phyloP scores from a whole-genome alignment of 2,329 filamentous ascomycete species.

The Ciborinia camelliae region DNA sequence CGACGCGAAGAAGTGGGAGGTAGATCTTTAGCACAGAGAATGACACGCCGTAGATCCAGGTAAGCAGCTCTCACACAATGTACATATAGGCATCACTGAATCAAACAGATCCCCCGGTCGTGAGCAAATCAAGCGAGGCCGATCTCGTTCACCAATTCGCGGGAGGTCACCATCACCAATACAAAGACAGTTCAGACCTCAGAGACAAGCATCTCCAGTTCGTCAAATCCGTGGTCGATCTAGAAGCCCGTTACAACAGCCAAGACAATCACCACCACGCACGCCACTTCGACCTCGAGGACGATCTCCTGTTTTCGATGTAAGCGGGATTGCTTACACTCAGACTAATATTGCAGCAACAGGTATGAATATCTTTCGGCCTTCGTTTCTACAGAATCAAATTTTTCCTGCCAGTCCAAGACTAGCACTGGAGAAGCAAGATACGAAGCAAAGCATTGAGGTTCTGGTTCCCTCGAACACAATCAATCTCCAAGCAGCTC shows the following conservation, averaged over 20 bases:
- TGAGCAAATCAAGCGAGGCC: not conserved
- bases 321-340: not conserved
- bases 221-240: conserved; percentile 1
- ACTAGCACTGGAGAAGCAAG: not conserved
- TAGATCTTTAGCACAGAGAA: conserved; percentile 22
- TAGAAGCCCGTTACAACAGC: conserved; percentile 8
- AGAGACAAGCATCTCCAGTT: conserved; percentile 10
- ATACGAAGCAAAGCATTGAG: not conserved
- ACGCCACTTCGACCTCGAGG: conserved; percentile 3
- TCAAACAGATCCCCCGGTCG: conserved; percentile 9
- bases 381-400: not conserved
- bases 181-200: not conserved
- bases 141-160: conserved; percentile 14
- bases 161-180: conserved; percentile 18
- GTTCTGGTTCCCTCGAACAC: not conserved
- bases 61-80: not conserved
- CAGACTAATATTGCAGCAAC: not conserved
- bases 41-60: conserved; percentile 17
- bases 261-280: conserved; percentile 5
- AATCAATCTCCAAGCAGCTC: not conserved
- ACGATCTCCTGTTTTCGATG: conserved; percentile 8
- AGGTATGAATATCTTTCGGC: not conserved
- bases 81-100: not conserved
- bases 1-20: conserved; percentile 16
- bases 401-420: not conserved